These are phyloP conservation scores for Metschnikowia lochheadii DNA, from an alignment of 805 yeast species.

Conservation along the genomic window DNA sequence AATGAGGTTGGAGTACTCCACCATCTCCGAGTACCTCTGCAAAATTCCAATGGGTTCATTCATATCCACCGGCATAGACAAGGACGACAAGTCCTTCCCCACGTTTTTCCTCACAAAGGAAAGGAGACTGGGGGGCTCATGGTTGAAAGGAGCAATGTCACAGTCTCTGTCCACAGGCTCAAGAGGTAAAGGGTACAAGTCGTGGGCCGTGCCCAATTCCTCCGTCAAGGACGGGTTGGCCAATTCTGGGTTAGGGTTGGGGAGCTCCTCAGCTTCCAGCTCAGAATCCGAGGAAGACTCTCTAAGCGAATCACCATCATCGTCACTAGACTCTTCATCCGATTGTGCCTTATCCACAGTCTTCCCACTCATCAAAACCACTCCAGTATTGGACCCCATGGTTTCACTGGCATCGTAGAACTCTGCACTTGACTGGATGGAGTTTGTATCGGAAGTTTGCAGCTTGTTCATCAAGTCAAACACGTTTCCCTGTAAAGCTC, in stretches of 20 bases:
- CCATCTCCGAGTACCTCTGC: conserved; percentile 72
- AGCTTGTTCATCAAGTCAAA: conserved; percentile 4
- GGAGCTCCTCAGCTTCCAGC: conserved; percentile 12
- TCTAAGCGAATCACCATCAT: conserved; percentile 20
- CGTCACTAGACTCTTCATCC: conserved; percentile 18
- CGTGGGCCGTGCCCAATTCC: conserved; percentile 18
- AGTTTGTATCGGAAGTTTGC: conserved; percentile 21
- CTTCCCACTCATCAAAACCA: conserved; percentile 43
- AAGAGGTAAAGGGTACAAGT: conserved; percentile 66
- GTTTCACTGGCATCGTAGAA: conserved; percentile 64
- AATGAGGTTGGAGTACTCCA: conserved; percentile 71
- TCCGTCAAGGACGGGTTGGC: background rate
- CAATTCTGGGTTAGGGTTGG: conserved; percentile 4
- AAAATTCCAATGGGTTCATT: conserved; percentile 87
- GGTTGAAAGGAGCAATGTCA: conserved; percentile 53
- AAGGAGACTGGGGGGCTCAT: conserved; percentile 78
- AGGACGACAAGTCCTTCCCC: conserved; percentile 80
- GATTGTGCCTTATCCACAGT: conserved; percentile 8
- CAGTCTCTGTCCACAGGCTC: conserved; percentile 48
- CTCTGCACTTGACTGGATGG: conserved; percentile 30
- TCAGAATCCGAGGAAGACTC: conserved; percentile 17
- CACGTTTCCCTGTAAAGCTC: background rate
- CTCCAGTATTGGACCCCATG: conserved; percentile 47
- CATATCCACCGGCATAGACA: conserved; percentile 90
- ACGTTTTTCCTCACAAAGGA: conserved; percentile 82